Evolutionary conservation across 1,284 basidiomycete genomes (phyloP).

Genomic region (Leccinum solheimii): DNA sequence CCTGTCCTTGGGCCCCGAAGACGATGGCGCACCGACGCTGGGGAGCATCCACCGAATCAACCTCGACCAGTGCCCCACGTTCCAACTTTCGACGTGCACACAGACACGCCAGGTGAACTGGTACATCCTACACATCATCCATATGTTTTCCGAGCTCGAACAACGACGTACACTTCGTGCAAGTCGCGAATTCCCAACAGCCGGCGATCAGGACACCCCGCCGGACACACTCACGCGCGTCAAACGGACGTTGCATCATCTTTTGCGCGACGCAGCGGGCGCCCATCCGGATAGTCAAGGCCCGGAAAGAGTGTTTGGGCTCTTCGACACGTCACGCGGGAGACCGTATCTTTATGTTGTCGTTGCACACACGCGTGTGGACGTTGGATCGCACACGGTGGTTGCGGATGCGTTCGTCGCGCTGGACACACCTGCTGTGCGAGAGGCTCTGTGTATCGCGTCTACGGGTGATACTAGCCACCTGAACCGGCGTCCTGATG

Average conservation of each 20-base stretch:
- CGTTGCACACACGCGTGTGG: slow-evolving; percentile 42
- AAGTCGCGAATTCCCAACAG: not conserved
- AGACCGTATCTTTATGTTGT: slow-evolving; percentile 40
- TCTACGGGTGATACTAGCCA: not conserved
- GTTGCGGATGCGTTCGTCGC: slow-evolving; percentile 47
- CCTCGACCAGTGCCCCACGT: slow-evolving; percentile 37
- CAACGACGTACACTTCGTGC: slow-evolving; percentile 1
- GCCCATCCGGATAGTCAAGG: slow-evolving; percentile 8
- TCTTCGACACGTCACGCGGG: slow-evolving; percentile 30
- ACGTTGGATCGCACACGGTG: slow-evolving; percentile 45
- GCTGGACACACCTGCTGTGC: slow-evolving; percentile 24
- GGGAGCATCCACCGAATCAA: slow-evolving; percentile 47
- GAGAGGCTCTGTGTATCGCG: not conserved
- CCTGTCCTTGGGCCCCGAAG: slow-evolving; percentile 8
- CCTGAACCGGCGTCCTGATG: slow-evolving; percentile 1
- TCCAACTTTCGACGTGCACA: slow-evolving; percentile 17
- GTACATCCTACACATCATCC: slow-evolving; percentile 28
- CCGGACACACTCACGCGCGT: slow-evolving; percentile 27
- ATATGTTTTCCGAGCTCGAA: slow-evolving; percentile 33
- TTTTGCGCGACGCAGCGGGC: slow-evolving; percentile 25
- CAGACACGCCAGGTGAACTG: slow-evolving; percentile 19
- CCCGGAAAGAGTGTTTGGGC: slow-evolving; percentile 26
- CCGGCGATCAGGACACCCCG: not conserved
- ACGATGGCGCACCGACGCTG: slow-evolving; percentile 22
- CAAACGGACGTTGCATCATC: slow-evolving; percentile 32